Percentiles rank a stretch among this genome's conserved stretches.
These are phyloP conservation scores for Berkeleyomyces rouxiae DNA, from an alignment of 2,329 filamentous ascomycete species.

Conservation along the genomic window DNA sequence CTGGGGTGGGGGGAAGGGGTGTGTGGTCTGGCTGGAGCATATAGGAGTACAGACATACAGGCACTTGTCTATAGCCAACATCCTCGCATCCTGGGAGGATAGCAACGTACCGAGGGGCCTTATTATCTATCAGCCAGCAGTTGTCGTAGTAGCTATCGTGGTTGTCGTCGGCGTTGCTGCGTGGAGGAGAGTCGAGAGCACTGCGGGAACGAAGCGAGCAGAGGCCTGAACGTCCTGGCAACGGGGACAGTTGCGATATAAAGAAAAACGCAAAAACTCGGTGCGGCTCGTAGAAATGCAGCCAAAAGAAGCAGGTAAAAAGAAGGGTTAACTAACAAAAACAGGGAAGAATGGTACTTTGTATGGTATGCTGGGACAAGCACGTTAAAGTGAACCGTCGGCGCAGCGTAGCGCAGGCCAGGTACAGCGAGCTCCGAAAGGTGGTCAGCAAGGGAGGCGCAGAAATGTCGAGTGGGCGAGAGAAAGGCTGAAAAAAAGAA, in stretches of 20 bases:
- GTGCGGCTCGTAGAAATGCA: slow-evolving; percentile 7
- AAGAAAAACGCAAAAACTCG: background rate
- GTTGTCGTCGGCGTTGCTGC: background rate
- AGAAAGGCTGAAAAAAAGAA: background rate
- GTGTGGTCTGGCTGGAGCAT: background rate
- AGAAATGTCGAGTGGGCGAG: background rate
- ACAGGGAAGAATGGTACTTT: slow-evolving; percentile 9
- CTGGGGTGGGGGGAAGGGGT: background rate
- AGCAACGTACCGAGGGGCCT: background rate
- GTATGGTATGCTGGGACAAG: slow-evolving; percentile 13
- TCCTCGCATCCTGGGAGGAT: background rate
- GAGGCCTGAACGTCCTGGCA: background rate
- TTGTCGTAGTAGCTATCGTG: background rate
- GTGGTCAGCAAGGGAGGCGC: background rate
- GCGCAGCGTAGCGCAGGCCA: background rate
- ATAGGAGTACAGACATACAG: background rate
- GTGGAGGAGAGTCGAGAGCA: background rate
- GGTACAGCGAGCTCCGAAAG: background rate
- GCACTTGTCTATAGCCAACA: background rate
- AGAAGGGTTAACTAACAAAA: slow-evolving; percentile 3
- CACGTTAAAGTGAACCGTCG: background rate
- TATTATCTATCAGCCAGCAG: background rate
- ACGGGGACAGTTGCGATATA: background rate
- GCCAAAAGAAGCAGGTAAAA: background rate
- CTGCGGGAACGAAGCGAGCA: background rate